Percentiles rank a stretch among this genome's conserved stretches.
These are phyloP conservation scores for Penicillium expansum DNA, from an alignment of 2,329 filamentous ascomycete genomes.

Conservation along the genomic window DNA sequence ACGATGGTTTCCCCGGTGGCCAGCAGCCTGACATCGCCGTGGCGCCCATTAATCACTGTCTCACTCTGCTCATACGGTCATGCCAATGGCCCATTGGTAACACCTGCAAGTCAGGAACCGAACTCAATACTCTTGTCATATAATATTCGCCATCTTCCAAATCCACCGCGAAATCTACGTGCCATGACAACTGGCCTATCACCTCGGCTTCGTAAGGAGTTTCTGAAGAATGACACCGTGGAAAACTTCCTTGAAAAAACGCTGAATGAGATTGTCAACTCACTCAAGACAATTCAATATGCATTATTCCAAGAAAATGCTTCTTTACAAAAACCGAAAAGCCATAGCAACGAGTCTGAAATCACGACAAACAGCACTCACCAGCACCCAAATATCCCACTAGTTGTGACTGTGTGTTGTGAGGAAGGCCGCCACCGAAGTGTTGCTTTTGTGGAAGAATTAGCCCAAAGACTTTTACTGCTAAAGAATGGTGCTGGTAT, in stretches of 20 bases:
- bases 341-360: neutral
- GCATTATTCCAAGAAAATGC: neutral
- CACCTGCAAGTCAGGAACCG: neutral
- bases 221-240: conserved; percentile 6
- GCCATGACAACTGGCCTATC: conserved; percentile 6
- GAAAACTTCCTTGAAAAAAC: neutral
- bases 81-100: conserved; percentile 6
- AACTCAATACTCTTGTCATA: neutral
- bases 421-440: conserved; percentile 12
- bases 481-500: neutral
- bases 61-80: conserved; percentile 9
- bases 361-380: neutral
- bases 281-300: neutral
- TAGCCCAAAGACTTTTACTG: neutral
- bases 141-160: conserved; percentile 11
- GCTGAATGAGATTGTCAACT: neutral
- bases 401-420: conserved; percentile 11
- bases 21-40: neutral
- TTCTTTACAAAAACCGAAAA: neutral
- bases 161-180: conserved; percentile 5
- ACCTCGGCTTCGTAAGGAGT: conserved; percentile 8
- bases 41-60: neutral
- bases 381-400: neutral
- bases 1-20: neutral
- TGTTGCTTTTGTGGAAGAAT: conserved; percentile 6